Evolutionary conservation across 495 filamentous ascomycete genomes (phyloP), one percentile per base, ranked within the genome.

Genomic region (Polyplosphaeria fusca): DNA sequence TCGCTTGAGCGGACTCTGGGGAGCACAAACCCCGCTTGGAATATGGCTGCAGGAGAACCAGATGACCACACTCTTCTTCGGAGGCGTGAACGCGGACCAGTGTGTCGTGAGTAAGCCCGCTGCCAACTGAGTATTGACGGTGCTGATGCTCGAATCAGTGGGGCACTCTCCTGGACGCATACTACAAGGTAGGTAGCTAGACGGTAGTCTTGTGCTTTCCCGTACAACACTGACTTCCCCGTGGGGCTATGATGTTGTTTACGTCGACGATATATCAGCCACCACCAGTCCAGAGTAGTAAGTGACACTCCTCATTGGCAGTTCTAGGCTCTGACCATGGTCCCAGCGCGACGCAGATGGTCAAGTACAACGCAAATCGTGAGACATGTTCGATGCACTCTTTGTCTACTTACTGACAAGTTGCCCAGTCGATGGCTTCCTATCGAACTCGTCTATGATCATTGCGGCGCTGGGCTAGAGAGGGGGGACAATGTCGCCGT

Each of bases 31-130:
- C 39, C 67, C 65, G 11, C 55, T 67, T 3, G 67, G 64, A 4
- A 35, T 64, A 5, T 68, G 49, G 38, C 47, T 71, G 50, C 50
- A 61, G 58, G 63, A 68, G 59, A 59, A 66, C 38, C 63, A 62
- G 54, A 68, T 70, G 51, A 71, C 58, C 7, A 81, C 78, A 3
- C 65, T 82, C n/a, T 60, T 84, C 5, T 82, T 82, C 55, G 67
- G 75, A 0, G 80, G 80, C 2, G 79, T 81, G 4, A 83, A 83
- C 61, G 80, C 79, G 1, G 80, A 84, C 63, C 81, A 82, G 56
- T 84, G 80, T 58, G 80, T 84, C 7, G n/a, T n/a, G n/a, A n/a
- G n/a, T n/a, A n/a, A n/a, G n/a, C n/a, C n/a, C n/a, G n/a, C n/a
- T n/a, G n/a, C n/a, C n/a, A n/a, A n/a, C n/a, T n/a, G n/a, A n/a